phyloP scores from a whole-genome alignment of 345 rosid genomes.

The Salix viminalis region DNA sequence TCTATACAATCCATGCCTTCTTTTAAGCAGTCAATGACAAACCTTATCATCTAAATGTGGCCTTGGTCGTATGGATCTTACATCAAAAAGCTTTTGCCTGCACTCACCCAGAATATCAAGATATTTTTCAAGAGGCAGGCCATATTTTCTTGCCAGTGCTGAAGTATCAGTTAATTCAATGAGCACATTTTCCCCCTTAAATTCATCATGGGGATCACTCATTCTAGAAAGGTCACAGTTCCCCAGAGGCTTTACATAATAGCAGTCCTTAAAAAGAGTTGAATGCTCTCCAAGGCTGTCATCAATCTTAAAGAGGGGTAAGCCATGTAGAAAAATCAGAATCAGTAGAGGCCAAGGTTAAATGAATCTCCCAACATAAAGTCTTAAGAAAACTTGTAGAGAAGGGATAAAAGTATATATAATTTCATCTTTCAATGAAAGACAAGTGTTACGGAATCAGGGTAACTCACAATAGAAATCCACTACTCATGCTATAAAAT shows the following conservation, averaged over 20 bases:
- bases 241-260: slow-evolving; percentile 67
- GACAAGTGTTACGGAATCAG: too few species aligned
- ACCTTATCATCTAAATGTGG: slow-evolving; percentile 98
- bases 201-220: slow-evolving; percentile 89
- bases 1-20: not conserved
- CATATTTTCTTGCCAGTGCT: slow-evolving; percentile 60
- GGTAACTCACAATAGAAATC: not conserved
- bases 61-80: slow-evolving; percentile 62
- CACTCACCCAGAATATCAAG: slow-evolving; percentile 72
- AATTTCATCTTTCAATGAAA: too few species aligned
- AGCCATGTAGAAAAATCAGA: slow-evolving; percentile 4
- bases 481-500: too few species aligned
- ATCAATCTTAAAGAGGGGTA: slow-evolving; percentile 50
- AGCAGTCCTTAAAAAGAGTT: slow-evolving; percentile 68
- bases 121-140: slow-evolving; percentile 53
- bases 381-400: too few species aligned
- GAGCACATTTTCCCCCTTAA: slow-evolving; percentile 72
- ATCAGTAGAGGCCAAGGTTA: not conserved
- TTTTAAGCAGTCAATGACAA: slow-evolving; percentile 1
- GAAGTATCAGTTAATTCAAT: slow-evolving; percentile 64
- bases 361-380: too few species aligned
- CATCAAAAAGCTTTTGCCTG: slow-evolving; percentile 64
- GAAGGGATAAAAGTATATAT: too few species aligned
- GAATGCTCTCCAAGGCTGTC: slow-evolving; percentile 71
- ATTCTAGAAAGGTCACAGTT: slow-evolving; percentile 81